Evolutionary conservation across 768 basidiomycete species (phyloP).

Genomic region (Naematelia encephala): DNA sequence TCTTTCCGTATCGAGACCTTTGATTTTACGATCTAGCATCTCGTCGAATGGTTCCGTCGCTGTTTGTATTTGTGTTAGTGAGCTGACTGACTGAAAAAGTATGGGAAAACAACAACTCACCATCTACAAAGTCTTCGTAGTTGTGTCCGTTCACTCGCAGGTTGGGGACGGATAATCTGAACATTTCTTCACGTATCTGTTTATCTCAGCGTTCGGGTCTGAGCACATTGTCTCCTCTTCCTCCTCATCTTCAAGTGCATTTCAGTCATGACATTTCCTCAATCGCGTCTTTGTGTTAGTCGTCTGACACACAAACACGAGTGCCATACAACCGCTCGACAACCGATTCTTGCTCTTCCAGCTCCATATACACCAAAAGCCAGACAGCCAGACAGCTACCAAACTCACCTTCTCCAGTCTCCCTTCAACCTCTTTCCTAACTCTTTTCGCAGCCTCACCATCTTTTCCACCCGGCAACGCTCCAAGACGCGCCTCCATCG

Average conservation of each 20-base stretch:
- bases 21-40: constrained; percentile 74
- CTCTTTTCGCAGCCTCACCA: constrained; percentile 56
- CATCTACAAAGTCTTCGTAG: constrained; percentile 62
- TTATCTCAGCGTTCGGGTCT: constrained; percentile 3
- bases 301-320: no score
- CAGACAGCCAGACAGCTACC: background rate
- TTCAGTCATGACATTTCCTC: no score
- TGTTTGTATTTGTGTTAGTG: constrained; percentile 30
- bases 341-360: no score
- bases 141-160: constrained; percentile 76
- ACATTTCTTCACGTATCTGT: constrained; percentile 58
- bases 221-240: background rate
- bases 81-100: background rate
- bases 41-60: constrained; percentile 82
- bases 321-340: no score
- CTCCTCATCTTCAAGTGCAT: background rate
- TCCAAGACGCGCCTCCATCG: constrained; percentile 57
- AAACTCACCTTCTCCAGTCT: constrained; percentile 34
- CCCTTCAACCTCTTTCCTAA: constrained; percentile 38
- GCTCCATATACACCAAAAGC: no score
- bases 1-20: constrained; percentile 71
- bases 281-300: no score
- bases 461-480: constrained; percentile 50
- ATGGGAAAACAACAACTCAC: constrained; percentile 24
- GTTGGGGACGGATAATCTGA: constrained; percentile 65